Evolutionary conservation across 805 yeast species (phyloP).

Genomic region (Ogataea degrootiae): DNA sequence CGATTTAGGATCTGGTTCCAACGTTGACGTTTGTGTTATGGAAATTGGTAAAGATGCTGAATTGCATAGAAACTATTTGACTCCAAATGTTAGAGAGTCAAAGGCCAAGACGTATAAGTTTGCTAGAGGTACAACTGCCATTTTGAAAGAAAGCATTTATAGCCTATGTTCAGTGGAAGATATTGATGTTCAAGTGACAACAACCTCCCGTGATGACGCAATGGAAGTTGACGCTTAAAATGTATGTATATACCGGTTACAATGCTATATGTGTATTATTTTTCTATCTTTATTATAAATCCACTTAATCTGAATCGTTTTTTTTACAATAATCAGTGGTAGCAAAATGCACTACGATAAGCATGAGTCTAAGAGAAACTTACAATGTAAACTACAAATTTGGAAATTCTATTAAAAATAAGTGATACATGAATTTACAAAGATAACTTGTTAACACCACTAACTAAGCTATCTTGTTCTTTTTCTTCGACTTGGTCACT

Average conservation of each 20-base stretch:
- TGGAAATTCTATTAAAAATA: too few species aligned
- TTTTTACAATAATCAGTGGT: too few species aligned
- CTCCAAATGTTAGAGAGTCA: conserved; percentile 82
- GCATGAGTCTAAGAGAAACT: too few species aligned
- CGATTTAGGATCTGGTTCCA: conserved; percentile 97
- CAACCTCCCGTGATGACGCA: conserved; percentile 27
- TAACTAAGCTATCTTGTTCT: not conserved
- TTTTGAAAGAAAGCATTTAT: conserved; percentile 63
- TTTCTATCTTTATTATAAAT: not conserved
- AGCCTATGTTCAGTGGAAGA: conserved; percentile 57
- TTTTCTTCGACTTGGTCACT: not conserved
- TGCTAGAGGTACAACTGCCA: conserved; percentile 90
- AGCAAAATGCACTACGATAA: too few species aligned
- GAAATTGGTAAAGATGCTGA: conserved; percentile 87
- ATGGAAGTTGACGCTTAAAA: conserved; percentile 46
- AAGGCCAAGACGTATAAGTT: conserved; percentile 84
- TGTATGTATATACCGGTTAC: too few species aligned
- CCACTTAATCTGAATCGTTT: not conserved
- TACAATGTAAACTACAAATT: too few species aligned
- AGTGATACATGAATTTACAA: too few species aligned
- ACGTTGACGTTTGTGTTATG: conserved; percentile 96
- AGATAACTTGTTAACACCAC: not conserved
- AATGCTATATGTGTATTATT: not conserved
- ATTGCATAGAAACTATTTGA: conserved; percentile 78
- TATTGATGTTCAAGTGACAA: conserved; percentile 27